Percentiles rank a stretch among this genome's conserved stretches.
phyloP scores from a whole-genome alignment of 2,329 filamentous ascomycete genomes.

The Xylariaceae sp. region DNA sequence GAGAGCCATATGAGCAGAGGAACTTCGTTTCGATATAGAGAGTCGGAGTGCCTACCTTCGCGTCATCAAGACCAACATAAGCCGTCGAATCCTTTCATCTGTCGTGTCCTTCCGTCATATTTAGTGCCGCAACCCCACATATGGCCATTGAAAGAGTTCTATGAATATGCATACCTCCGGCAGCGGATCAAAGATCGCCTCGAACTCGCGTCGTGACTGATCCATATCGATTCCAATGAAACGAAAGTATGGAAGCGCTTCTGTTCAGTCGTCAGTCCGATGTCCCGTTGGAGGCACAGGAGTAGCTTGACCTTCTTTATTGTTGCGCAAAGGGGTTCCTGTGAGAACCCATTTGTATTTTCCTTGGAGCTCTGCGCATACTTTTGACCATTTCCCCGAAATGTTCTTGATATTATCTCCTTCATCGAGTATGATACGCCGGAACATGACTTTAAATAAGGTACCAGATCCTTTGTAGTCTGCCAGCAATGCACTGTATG shows the following conservation, averaged over 20 bases:
- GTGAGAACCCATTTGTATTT: constrained; percentile 13
- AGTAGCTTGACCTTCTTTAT: constrained; percentile 5
- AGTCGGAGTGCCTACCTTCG: constrained; percentile 13
- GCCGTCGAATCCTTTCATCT: constrained; percentile 4
- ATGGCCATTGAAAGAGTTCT: no score
- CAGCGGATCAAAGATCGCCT: neutral
- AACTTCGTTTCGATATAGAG: no score
- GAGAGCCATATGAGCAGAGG: no score
- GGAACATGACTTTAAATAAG: constrained; percentile 11
- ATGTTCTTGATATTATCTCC: constrained; percentile 15
- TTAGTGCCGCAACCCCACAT: no score
- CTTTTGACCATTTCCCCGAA: constrained; percentile 10
- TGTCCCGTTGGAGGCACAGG: no score
- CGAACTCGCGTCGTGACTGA: neutral
- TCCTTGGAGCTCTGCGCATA: constrained; percentile 7
- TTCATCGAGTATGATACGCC: constrained; percentile 16
- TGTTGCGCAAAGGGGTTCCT: constrained; percentile 13
- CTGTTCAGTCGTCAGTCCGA: constrained; percentile 4
- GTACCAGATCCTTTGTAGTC: constrained; percentile 1
- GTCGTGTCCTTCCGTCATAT: no score
- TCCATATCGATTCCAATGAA: constrained; percentile 10
- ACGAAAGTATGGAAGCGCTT: constrained; percentile 12
- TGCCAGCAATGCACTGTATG: constrained; percentile 6
- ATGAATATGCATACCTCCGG: no score
- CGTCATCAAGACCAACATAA: constrained; percentile 9